phyloP scores from a whole-genome alignment of 805 yeast genomes.

The Wickerhamiella spandovensis region DNA sequence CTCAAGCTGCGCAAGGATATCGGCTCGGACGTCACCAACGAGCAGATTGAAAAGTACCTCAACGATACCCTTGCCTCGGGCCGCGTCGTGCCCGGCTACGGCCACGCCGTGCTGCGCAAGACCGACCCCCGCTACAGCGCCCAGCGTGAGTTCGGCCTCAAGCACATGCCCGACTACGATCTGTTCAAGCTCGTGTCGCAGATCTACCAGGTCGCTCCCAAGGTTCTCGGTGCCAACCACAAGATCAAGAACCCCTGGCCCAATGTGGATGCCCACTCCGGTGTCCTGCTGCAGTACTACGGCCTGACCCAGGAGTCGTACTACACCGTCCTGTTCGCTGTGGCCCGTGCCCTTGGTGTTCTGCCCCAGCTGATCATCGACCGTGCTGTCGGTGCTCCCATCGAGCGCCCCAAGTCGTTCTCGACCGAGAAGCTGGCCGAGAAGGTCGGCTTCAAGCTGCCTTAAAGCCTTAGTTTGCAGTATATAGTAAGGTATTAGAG shows the following conservation, averaged over 20 bases:
- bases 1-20: conserved; percentile 50
- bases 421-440: conserved; percentile 85
- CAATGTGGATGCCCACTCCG: conserved; percentile 80
- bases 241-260: conserved; percentile 93
- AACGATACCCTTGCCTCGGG: conserved; percentile 72
- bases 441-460: conserved; percentile 23
- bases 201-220: conserved; percentile 74
- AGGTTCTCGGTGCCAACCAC: conserved; percentile 68
- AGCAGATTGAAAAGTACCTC: conserved; percentile 58
- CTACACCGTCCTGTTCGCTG: conserved; percentile 81
- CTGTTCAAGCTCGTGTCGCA: conserved; percentile 65
- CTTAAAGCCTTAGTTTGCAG: not conserved
- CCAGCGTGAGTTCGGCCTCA: conserved; percentile 65
- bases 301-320: conserved; percentile 70
- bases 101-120: conserved; percentile 79
- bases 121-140: conserved; percentile 83
- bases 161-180: conserved; percentile 66
- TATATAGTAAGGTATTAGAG: not conserved
- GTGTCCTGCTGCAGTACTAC: conserved; percentile 73
- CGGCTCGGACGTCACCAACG: conserved; percentile 56
- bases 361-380: conserved; percentile 75
- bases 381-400: conserved; percentile 69
- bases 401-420: conserved; percentile 87
- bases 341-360: conserved; percentile 76
- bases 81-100: conserved; percentile 81